phyloP scores from a whole-genome alignment of 2,329 filamentous ascomycete genomes.

The Cadophora sp. region DNA sequence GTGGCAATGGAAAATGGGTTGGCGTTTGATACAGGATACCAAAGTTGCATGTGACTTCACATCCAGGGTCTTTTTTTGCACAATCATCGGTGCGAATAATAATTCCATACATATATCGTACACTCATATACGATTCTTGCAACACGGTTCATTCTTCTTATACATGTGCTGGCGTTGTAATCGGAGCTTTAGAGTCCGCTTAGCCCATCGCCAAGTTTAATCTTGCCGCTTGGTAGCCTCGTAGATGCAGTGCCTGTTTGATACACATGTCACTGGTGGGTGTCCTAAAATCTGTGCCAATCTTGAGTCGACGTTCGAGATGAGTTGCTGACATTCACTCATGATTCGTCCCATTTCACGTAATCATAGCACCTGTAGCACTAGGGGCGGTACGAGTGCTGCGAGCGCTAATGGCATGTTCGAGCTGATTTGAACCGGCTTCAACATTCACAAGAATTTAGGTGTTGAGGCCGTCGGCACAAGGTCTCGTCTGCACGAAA shows the following conservation, averaged over 20 bases:
- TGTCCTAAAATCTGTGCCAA: neutral
- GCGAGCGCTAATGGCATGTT: neutral
- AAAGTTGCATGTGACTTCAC: constrained; percentile 18
- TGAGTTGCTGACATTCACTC: neutral
- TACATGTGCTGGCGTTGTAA: neutral
- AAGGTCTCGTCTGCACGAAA: neutral
- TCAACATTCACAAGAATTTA: too few species aligned
- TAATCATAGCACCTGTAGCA: neutral
- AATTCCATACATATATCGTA: neutral
- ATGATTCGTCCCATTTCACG: neutral
- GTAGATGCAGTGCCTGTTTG: neutral
- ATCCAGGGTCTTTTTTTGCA: constrained; percentile 18
- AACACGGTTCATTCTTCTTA: neutral
- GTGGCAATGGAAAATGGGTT: constrained; percentile 9
- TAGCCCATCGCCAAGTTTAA: neutral
- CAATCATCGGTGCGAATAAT: neutral
- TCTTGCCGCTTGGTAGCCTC: neutral
- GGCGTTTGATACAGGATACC: constrained; percentile 27
- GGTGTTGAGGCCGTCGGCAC: neutral
- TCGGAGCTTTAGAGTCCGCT: neutral
- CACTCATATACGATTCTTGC: neutral
- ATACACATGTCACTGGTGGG: neutral
- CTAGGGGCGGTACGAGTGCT: neutral
- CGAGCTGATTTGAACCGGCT: neutral
- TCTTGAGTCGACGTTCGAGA: neutral